Evolutionary conservation across 352 stramenopile species (phyloP), one percentile per base, ranked within the genome.

Genomic region (Globisporangium canariense): DNA sequence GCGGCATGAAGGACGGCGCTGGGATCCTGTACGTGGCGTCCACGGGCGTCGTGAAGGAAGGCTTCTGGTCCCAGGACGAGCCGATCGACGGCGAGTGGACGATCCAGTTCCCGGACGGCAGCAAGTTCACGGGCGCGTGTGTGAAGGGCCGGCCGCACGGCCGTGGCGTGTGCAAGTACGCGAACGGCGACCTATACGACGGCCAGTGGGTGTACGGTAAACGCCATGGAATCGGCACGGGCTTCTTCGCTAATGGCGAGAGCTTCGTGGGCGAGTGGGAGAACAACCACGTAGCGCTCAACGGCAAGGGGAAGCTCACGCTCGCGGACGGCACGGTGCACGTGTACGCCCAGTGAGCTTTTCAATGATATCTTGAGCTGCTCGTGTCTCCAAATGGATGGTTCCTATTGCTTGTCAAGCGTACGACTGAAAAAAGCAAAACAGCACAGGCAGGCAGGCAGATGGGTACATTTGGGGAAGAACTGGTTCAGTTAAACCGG

Each of bases 101-200:
- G 6, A 93, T 93, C 58, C 68, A 70, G n/a, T 93, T 93, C 56
- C 74, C 84, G 18, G 81, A 89, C 43, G 71, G 79, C 34, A 91
- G 81, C 65, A 89, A 90, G 60, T 93, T 90, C 67, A 90, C 76
- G 11, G 84, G 84, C 11, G 61, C 79, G 40, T 93, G 84, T 32
- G 67, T 90, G 18, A 77, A 76, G 9, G 75, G 79, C n/a, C 74
- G 79, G 28, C 81, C 84, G 13, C 81, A 93, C 38, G 82, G 87
- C 9, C 81, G 69, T 18, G 87, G 87, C 3, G 75, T 91, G 41
- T 87, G 90, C 64, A 90, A 91, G 51, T 94, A 93, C 49, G 81
- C 85, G 45, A 90, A 89, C 43, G 87, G 89, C 3, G 89, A 96
- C 52, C 49, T 91, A 50, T 97, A 96, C 67, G 83, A 90, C 30